Conservation (phyloP, 306 rosid species). For the Alnus rubra region DNA sequence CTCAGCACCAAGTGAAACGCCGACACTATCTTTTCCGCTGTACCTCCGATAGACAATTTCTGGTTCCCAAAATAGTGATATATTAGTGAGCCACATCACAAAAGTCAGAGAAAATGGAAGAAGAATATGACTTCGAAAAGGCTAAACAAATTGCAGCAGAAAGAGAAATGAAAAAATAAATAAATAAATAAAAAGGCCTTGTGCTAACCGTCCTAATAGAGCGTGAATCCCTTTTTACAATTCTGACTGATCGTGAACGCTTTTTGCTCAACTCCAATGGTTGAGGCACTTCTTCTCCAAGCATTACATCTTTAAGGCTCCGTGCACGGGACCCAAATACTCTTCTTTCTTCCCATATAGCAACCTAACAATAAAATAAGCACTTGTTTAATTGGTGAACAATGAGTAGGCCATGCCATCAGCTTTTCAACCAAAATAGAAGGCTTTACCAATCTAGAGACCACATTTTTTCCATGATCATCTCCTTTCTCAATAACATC, state of each 20-base stretch:
- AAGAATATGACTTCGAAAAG: slow-evolving; percentile 12
- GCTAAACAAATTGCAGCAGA: slow-evolving; percentile 18
- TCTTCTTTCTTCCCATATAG: slow-evolving; percentile 86
- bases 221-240: slow-evolving; percentile 82
- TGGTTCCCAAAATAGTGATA: slow-evolving; percentile 41
- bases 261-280: slow-evolving; percentile 74
- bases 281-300: slow-evolving; percentile 75
- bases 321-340: slow-evolving; percentile 78
- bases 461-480: slow-evolving; percentile 56
- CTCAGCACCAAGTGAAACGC: slow-evolving; percentile 79
- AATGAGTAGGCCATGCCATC: not conserved
- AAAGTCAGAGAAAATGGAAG: slow-evolving; percentile 16
- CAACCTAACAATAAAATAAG: slow-evolving; percentile 52
- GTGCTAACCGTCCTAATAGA: slow-evolving; percentile 80
- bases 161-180: slow-evolving; percentile 11
- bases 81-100: not conserved
- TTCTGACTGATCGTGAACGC: slow-evolving; percentile 70
- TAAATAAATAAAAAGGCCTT: slow-evolving; percentile 6
- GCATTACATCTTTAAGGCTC: slow-evolving; percentile 76
- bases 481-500: slow-evolving; percentile 58
- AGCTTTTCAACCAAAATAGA: slow-evolving; percentile 14
- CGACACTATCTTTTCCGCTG: slow-evolving; percentile 83
- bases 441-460: slow-evolving; percentile 69
- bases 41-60: slow-evolving; percentile 85
- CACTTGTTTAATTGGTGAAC: slow-evolving; percentile 20